phyloP scores from a whole-genome alignment of 176 grass and related monocot genomes.

The Carex pumila region DNA sequence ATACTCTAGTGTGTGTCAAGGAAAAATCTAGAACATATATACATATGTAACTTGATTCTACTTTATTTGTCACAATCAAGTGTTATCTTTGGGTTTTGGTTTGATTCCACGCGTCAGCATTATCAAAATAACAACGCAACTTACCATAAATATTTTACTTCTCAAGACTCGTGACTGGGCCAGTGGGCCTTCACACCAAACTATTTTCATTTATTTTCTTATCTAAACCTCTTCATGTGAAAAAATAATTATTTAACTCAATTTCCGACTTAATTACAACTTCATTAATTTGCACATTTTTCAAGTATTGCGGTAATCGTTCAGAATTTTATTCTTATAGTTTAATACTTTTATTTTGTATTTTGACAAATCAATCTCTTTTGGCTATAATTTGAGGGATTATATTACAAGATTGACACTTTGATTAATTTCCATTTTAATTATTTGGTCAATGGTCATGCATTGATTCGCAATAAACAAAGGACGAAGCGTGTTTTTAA shows the following conservation, averaged over 20 bases:
- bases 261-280: neutral
- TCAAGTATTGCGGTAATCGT: neutral
- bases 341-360: neutral
- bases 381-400: neutral
- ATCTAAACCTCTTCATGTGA: neutral
- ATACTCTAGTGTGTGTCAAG: neutral
- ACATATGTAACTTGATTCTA: neutral
- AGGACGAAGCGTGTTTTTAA: neutral
- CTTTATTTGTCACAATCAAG: conserved; percentile 10
- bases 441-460: neutral
- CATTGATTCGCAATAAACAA: neutral
- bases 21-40: neutral
- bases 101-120: neutral
- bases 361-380: neutral
- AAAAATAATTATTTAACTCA: neutral
- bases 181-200: neutral
- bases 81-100: neutral
- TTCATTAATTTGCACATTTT: neutral
- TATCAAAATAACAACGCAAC: neutral
- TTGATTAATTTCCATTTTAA: neutral
- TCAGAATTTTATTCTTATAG: neutral
- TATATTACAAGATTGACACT: neutral
- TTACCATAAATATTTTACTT: conserved; percentile 7
- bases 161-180: conserved; percentile 2
- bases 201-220: neutral